Percentiles rank a stretch among this genome's conserved stretches.
phyloP scores from a whole-genome alignment of 2,329 filamentous ascomycete genomes.

The Ophiostoma sp. region DNA sequence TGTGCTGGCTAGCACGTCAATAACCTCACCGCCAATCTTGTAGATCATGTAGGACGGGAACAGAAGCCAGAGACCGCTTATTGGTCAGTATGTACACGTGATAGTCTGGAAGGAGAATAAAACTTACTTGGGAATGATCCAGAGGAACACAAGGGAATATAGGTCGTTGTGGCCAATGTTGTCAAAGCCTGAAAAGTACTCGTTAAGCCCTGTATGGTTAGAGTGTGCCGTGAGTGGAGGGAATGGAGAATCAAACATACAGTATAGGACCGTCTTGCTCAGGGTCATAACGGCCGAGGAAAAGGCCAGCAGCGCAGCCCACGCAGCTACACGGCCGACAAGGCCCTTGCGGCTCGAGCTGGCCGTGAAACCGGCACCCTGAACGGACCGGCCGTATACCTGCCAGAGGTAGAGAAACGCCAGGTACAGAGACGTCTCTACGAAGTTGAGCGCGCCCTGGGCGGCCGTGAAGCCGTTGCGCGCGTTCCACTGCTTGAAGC shows the following conservation, averaged over 20 bases:
- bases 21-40: conserved; percentile 44
- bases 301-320: conserved; percentile 46
- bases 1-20: conserved; percentile 41
- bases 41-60: conserved; percentile 49
- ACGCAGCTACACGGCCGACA: conserved; percentile 40
- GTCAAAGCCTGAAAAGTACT: conserved; percentile 50
- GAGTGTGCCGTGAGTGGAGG: background rate
- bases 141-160: conserved; percentile 44
- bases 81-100: conserved; percentile 7
- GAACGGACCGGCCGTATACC: conserved; percentile 25
- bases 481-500: conserved; percentile 63
- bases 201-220: conserved; percentile 45
- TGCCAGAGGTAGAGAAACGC: conserved; percentile 35
- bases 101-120: background rate
- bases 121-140: conserved; percentile 55
- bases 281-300: conserved; percentile 54
- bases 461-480: conserved; percentile 71
- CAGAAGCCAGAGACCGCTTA: conserved; percentile 52
- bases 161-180: conserved; percentile 53
- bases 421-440: conserved; percentile 37
- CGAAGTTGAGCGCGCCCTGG: conserved; percentile 50
- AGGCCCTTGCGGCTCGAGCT: conserved; percentile 33
- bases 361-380: conserved; percentile 19
- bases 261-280: conserved; percentile 58
- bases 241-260: conserved; percentile 36